phyloP scores from a whole-genome alignment of 2,329 filamentous ascomycete species.

The Bretziella fagacearum region DNA sequence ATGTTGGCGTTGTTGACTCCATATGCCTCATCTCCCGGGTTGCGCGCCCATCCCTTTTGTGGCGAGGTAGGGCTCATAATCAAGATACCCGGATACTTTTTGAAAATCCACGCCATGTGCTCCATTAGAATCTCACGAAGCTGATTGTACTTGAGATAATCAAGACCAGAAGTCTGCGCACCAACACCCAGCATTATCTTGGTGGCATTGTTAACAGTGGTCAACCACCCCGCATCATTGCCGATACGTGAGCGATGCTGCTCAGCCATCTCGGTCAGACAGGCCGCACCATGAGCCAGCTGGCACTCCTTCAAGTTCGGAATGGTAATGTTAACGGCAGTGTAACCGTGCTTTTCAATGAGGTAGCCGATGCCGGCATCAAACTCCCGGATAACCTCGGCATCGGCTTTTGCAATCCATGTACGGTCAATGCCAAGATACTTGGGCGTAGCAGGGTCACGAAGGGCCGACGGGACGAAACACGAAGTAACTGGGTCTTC shows the following conservation, averaged over 20 bases:
- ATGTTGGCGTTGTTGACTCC: conserved; percentile 60
- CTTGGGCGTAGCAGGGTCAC: conserved; percentile 30
- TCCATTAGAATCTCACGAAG: conserved; percentile 62
- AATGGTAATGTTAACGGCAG: conserved; percentile 42
- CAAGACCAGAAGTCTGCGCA: conserved; percentile 44
- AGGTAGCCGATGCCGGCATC: conserved; percentile 43
- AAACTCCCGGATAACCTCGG: conserved; percentile 44
- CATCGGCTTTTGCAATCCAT: conserved; percentile 35
- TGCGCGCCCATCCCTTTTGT: conserved; percentile 54
- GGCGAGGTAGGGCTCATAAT: conserved; percentile 67
- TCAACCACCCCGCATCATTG: conserved; percentile 32
- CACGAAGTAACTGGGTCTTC: conserved; percentile 39
- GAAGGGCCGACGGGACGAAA: conserved; percentile 43
- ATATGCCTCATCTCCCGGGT: conserved; percentile 41
- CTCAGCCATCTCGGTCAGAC: conserved; percentile 52
- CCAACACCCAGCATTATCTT: conserved; percentile 51
- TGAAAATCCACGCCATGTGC: conserved; percentile 56
- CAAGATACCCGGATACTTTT: conserved; percentile 54
- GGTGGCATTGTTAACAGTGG: conserved; percentile 47
- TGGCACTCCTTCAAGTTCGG: conserved; percentile 55
- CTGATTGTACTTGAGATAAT: conserved; percentile 57
- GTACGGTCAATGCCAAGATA: conserved; percentile 54
- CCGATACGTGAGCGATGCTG: conserved; percentile 27
- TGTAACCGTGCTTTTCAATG: conserved; percentile 29
- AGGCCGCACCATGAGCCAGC: conserved; percentile 59